Base-by-base conservation (phyloP, 441 rosid genomes). In the Eutrema salsugineum region DNA sequence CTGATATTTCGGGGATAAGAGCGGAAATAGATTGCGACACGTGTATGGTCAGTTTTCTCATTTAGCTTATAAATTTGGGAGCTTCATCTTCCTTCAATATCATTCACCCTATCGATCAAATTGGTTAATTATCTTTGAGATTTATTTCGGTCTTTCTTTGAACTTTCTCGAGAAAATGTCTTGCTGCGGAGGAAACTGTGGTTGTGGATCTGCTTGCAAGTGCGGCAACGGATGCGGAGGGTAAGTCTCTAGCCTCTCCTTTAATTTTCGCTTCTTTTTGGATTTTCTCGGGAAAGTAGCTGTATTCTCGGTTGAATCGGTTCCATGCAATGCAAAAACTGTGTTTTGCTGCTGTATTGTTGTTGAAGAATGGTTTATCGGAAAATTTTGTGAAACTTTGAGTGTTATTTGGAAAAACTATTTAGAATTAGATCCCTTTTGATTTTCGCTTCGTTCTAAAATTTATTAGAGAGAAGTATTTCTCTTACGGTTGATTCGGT, bases 151-250 rank as follows among this genome's bases (percentile, higher is more conserved):
- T 24, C 8, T 36, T 61, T 27, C 59, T 38, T 73, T 40, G 24
- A 63, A 28, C 11, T 42, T 32, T 44, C 46, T 58, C 16, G 53
- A 59, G 70, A 73, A 73, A 63, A 78, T 78, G 78, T 73, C 78
- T 78, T 68, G 81, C 57, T 78, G 78, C 5, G 78, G 81, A 42
- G 81, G 78, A 63, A 78, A 73, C 75, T 78, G 78, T 20, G 78
- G 78, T 40, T 78, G 81, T 73, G 81, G 78, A 68, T 73, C 78
- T 73, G 81, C 59, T 59, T 78, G 81, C 75, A 78, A 78, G 64
- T 78, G 81, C 78, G 81, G 78, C 59, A 68, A 28, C 63, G 71
- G 78, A 5, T 78, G 81, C 14, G 78, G 77, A 67, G 81, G 81
- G 81, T 78, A 73, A 6, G 62, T 36, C 38, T 66, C 9, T 0